phyloP scores from a whole-genome alignment of 2,329 filamentous ascomycete species.

The Zasmidium angulare region DNA sequence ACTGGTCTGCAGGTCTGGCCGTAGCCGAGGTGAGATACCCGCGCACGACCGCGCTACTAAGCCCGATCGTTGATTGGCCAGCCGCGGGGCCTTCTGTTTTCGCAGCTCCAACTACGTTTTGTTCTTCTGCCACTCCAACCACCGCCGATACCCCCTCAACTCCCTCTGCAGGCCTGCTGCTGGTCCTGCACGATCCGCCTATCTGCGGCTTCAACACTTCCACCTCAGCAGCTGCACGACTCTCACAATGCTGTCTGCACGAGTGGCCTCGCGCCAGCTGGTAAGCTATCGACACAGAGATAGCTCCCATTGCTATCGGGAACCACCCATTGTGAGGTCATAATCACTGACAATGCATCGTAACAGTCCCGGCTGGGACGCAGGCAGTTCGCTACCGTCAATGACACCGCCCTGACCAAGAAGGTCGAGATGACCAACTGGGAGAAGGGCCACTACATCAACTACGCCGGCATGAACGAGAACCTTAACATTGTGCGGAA shows the following conservation, averaged over 20 bases:
- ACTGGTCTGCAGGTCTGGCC: slow-evolving; percentile 12
- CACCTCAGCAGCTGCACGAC: slow-evolving; percentile 22
- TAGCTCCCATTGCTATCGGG: slow-evolving; percentile 11
- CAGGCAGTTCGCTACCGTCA: slow-evolving; percentile 74
- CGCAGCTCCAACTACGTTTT: slow-evolving; percentile 2
- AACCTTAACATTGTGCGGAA: slow-evolving; percentile 87
- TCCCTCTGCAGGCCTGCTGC: slow-evolving; percentile 21
- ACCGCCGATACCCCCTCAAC: slow-evolving; percentile 4
- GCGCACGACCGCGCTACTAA: neutral
- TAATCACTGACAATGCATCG: slow-evolving; percentile 19
- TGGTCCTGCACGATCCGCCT: slow-evolving; percentile 23
- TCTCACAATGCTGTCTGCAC: slow-evolving; percentile 38
- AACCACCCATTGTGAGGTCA: slow-evolving; percentile 7
- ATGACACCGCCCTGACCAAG: slow-evolving; percentile 81
- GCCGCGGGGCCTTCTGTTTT: neutral
- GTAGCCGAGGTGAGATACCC: slow-evolving; percentile 1
- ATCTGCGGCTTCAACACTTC: slow-evolving; percentile 12
- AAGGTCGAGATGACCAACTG: slow-evolving; percentile 98
- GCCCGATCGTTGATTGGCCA: neutral
- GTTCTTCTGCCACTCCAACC: slow-evolving; percentile 17
- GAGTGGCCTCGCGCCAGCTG: slow-evolving; percentile 41
- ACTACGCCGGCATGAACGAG: slow-evolving; percentile 99
- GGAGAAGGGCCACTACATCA: slow-evolving; percentile 96
- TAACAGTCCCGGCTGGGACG: slow-evolving; percentile 47
- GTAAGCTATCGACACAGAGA: slow-evolving; percentile 31